Percentiles rank a stretch among this genome's conserved stretches.
These are phyloP conservation scores for Helotiales sp. DNA, from an alignment of 2,329 filamentous ascomycete species.

Conservation along the genomic window DNA sequence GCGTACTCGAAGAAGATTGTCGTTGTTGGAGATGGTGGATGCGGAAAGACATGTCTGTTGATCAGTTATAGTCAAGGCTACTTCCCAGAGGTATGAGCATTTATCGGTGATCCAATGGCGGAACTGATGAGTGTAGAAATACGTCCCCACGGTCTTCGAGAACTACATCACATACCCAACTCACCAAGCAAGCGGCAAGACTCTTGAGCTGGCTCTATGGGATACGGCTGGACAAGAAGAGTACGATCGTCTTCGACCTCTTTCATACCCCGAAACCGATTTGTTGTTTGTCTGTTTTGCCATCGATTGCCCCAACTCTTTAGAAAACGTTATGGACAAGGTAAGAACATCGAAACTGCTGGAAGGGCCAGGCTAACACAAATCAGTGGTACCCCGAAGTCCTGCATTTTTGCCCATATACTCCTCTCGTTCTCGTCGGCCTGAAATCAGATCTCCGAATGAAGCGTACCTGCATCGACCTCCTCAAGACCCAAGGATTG, in stretches of 20 bases:
- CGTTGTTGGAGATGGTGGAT: constrained; percentile 96
- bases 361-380: constrained; percentile 9
- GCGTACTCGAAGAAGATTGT: constrained; percentile 99
- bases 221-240: constrained; percentile 98
- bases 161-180: constrained; percentile 99
- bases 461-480: constrained; percentile 97
- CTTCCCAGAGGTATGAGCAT: constrained; percentile 83
- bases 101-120: background rate
- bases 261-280: constrained; percentile 98
- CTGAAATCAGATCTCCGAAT: constrained; percentile 95
- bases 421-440: constrained; percentile 91
- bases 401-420: constrained; percentile 97
- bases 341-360: constrained; percentile 54
- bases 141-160: constrained; percentile 98
- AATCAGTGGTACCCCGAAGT: constrained; percentile 97
- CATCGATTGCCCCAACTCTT: constrained; percentile 96
- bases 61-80: constrained; percentile 99
- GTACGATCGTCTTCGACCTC: constrained; percentile 92
- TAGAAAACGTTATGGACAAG: constrained; percentile 99
- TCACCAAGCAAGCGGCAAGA: constrained; percentile 87
- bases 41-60: constrained; percentile 96
- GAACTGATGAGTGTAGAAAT: constrained; percentile 72
- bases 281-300: constrained; percentile 98
- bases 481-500: constrained; percentile 96
- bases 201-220: constrained; percentile 95